Evolutionary conservation across 768 basidiomycete species (phyloP).

Genomic region (Amanita rimosa): DNA sequence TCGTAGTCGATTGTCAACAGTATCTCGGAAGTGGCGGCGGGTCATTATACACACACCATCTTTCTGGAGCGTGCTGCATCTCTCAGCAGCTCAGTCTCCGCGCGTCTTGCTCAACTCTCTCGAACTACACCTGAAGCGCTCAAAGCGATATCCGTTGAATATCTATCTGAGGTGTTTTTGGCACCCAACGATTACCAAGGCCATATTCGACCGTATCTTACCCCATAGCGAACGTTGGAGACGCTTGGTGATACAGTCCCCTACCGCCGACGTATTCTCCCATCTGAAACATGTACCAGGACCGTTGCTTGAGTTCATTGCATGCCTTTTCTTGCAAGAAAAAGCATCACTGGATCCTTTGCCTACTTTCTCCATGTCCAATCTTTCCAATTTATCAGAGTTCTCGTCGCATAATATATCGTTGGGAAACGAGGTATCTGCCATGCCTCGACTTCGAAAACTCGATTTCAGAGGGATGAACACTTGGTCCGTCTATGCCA

Average conservation of each 20-base stretch:
- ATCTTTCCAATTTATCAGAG: constrained; percentile 14
- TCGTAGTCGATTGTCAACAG: constrained; percentile 10
- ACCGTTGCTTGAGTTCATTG: constrained; percentile 15
- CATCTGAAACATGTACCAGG: constrained; percentile 12
- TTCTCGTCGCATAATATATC: constrained; percentile 19
- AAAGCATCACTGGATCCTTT: constrained; percentile 10
- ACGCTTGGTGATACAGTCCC: constrained; percentile 15
- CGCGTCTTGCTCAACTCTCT: constrained; percentile 12
- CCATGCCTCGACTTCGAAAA: constrained; percentile 13
- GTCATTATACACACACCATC: constrained; percentile 18
- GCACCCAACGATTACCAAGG: constrained; percentile 12
- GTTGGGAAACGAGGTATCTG: constrained; percentile 11
- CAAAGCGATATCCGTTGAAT: constrained; percentile 18
- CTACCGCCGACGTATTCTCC: constrained; percentile 14
- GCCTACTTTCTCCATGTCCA: constrained; percentile 10
- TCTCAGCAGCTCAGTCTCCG: constrained; percentile 15
- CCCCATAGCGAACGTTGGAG: constrained; percentile 20
- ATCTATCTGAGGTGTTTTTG: constrained; percentile 20
- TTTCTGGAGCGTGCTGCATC: constrained; percentile 19
- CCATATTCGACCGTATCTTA: constrained; percentile 14
- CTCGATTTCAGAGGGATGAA: constrained; percentile 20
- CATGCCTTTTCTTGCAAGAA: constrained; percentile 15
- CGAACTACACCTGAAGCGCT: constrained; percentile 15
- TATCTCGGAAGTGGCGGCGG: constrained; percentile 15
- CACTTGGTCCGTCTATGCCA: constrained; percentile 12